Evolutionary conservation across 2,329 filamentous ascomycete species (phyloP).

Genomic region (Zymoseptoria ardabiliae): DNA sequence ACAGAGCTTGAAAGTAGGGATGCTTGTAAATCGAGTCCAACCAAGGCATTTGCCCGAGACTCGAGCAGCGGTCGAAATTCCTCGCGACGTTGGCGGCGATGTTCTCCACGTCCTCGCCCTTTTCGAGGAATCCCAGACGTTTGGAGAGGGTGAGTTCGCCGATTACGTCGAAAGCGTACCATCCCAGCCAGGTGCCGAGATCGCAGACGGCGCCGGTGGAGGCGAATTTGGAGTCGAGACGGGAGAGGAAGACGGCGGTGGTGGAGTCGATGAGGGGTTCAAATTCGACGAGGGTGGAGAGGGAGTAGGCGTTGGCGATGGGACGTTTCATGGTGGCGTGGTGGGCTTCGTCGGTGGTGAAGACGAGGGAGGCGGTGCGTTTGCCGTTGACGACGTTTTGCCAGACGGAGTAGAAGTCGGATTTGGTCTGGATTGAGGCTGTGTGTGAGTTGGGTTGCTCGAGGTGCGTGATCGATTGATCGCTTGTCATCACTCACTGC

Average conservation of each 20-base stretch:
- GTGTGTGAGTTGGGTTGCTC: not conserved
- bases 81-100: slow-evolving; percentile 12
- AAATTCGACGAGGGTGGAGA: slow-evolving; percentile 67
- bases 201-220: slow-evolving; percentile 44
- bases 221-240: slow-evolving; percentile 29
- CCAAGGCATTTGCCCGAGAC: slow-evolving; percentile 26
- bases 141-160: slow-evolving; percentile 20
- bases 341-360: slow-evolving; percentile 22
- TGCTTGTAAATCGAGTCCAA: slow-evolving; percentile 23
- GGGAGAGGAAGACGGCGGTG: slow-evolving; percentile 52
- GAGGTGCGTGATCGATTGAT: not conserved
- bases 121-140: slow-evolving; percentile 19
- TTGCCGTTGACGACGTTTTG: slow-evolving; percentile 23
- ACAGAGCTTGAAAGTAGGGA: slow-evolving; percentile 15
- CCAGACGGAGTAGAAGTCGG: slow-evolving; percentile 11
- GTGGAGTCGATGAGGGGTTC: slow-evolving; percentile 72
- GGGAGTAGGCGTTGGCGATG: slow-evolving; percentile 17
- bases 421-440: not conserved
- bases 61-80: slow-evolving; percentile 23
- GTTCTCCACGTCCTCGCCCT: slow-evolving; percentile 12
- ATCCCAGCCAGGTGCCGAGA: slow-evolving; percentile 1
- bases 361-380: slow-evolving; percentile 19
- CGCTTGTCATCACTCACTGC: not conserved
- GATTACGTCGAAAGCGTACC: slow-evolving; percentile 22
- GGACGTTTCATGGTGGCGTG: slow-evolving; percentile 24